Percentiles rank a stretch among this genome's conserved stretches.
Evolutionary conservation across 495 filamentous ascomycete species (phyloP).

Genomic region (Penicillium coprophilum): DNA sequence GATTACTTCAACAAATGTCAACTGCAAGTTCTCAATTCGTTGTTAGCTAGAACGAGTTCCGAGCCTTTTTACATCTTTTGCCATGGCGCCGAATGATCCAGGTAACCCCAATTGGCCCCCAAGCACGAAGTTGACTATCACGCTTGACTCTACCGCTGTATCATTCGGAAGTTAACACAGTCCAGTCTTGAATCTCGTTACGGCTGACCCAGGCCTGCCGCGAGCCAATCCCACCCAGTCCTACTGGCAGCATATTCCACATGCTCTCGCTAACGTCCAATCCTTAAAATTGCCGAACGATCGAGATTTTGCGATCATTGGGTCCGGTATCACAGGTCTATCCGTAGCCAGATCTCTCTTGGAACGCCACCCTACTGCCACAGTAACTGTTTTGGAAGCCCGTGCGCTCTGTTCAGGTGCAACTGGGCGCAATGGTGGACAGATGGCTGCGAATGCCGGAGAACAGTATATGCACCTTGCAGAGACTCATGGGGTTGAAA

Average conservation of each 20-base stretch:
- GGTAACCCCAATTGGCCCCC: neutral
- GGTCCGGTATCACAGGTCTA: slow-evolving; percentile 69
- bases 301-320: slow-evolving; percentile 63
- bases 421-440: slow-evolving; percentile 59
- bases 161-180: slow-evolving; percentile 2
- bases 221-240: slow-evolving; percentile 58
- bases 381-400: slow-evolving; percentile 59
- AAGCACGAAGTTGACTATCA: neutral
- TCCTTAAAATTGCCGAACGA: slow-evolving; percentile 44
- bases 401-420: slow-evolving; percentile 79
- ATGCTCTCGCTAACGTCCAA: slow-evolving; percentile 53
- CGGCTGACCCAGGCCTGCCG: slow-evolving; percentile 46
- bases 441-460: slow-evolving; percentile 37
- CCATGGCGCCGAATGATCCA: slow-evolving; percentile 4
- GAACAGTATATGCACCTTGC: slow-evolving; percentile 34
- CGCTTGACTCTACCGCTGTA: neutral
- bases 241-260: slow-evolving; percentile 70
- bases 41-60: neutral
- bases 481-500: slow-evolving; percentile 21
- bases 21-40: neutral
- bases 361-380: slow-evolving; percentile 23
- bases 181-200: slow-evolving; percentile 23
- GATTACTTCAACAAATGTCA: neutral
- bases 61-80: neutral
- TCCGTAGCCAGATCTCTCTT: slow-evolving; percentile 60